These are phyloP conservation scores for Podaxis sp. DNA, from an alignment of 768 basidiomycete genomes.

Conservation along the genomic window DNA sequence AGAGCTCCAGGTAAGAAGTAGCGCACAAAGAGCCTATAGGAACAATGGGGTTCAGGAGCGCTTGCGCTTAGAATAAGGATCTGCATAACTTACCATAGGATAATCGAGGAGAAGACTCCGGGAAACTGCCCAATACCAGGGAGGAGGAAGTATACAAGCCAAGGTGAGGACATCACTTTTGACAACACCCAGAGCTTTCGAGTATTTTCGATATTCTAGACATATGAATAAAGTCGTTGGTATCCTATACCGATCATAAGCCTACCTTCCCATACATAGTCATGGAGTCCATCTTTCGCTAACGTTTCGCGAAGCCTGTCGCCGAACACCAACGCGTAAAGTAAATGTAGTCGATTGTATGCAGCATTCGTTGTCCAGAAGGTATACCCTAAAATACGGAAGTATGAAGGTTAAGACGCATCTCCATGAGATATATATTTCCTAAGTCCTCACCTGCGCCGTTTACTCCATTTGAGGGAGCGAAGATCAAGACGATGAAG, in stretches of 20 bases:
- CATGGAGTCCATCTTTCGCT: constrained; percentile 32
- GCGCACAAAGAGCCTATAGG: constrained; percentile 23
- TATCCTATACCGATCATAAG: too few relatives aligned
- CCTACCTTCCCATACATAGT: too few relatives aligned
- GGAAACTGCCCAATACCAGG: too few relatives aligned
- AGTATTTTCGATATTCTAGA: constrained; percentile 35
- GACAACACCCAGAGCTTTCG: constrained; percentile 27
- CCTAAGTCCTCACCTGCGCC: constrained; percentile 29
- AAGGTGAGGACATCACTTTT: constrained; percentile 28
- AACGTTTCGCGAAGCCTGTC: constrained; percentile 30
- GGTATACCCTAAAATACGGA: constrained; percentile 30
- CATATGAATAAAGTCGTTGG: too few relatives aligned
- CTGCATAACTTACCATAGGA: too few relatives aligned
- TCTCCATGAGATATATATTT: not conserved
- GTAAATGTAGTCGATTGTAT: constrained; percentile 35
- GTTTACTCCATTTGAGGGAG: constrained; percentile 33
- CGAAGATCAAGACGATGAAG: constrained; percentile 27
- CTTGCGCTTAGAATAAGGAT: too few relatives aligned
- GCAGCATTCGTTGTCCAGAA: constrained; percentile 35
- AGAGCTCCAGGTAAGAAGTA: constrained; percentile 20
- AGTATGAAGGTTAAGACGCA: not conserved
- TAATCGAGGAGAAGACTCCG: too few relatives aligned
- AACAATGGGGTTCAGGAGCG: too few relatives aligned
- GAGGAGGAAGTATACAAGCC: constrained; percentile 17
- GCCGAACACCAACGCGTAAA: constrained; percentile 37